Percentiles rank a stretch among this genome's conserved stretches.
Conservation (phyloP, 2,329 filamentous ascomycete genomes). For the Simplicillium aogashimaense region DNA sequence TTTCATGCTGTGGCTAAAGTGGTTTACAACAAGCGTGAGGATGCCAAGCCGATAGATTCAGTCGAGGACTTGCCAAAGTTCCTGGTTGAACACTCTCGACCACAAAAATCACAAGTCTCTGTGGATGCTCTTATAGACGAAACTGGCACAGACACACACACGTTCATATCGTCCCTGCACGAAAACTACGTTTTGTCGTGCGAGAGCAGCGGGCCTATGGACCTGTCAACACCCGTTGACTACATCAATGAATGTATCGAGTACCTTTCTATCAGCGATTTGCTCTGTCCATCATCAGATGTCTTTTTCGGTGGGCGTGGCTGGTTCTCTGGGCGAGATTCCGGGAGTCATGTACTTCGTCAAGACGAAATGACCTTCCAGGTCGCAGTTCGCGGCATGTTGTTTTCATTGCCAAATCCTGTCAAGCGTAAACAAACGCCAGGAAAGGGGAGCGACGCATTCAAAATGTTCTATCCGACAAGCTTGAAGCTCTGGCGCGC, state of each 20-base stretch:
- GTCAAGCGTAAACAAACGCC: slow-evolving; percentile 58
- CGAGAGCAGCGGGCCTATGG: slow-evolving; percentile 39
- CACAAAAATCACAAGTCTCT: slow-evolving; percentile 53
- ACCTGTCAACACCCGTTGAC: slow-evolving; percentile 56
- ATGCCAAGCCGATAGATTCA: slow-evolving; percentile 25
- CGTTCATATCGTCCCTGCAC: slow-evolving; percentile 81
- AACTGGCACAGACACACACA: slow-evolving; percentile 83
- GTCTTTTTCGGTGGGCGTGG: slow-evolving; percentile 56
- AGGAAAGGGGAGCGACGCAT: slow-evolving; percentile 47
- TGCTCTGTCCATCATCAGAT: slow-evolving; percentile 67
- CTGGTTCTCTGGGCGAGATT: slow-evolving; percentile 40
- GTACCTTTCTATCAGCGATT: slow-evolving; percentile 75
- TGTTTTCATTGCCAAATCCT: slow-evolving; percentile 77
- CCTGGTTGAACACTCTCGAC: slow-evolving; percentile 45
- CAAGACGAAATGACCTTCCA: slow-evolving; percentile 95
- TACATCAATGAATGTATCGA: slow-evolving; percentile 80
- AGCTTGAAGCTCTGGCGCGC: slow-evolving; percentile 76
- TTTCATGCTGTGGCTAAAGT: slow-evolving; percentile 96
- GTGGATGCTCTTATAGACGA: slow-evolving; percentile 81
- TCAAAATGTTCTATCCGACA: slow-evolving; percentile 88
- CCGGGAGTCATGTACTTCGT: slow-evolving; percentile 63
- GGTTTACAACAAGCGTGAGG: slow-evolving; percentile 84
- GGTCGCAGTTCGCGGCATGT: slow-evolving; percentile 73
- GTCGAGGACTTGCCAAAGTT: slow-evolving; percentile 50
- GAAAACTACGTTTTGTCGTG: slow-evolving; percentile 92